phyloP scores from a whole-genome alignment of 2,329 filamentous ascomycete genomes.

The Calonectria hongkongensis region DNA sequence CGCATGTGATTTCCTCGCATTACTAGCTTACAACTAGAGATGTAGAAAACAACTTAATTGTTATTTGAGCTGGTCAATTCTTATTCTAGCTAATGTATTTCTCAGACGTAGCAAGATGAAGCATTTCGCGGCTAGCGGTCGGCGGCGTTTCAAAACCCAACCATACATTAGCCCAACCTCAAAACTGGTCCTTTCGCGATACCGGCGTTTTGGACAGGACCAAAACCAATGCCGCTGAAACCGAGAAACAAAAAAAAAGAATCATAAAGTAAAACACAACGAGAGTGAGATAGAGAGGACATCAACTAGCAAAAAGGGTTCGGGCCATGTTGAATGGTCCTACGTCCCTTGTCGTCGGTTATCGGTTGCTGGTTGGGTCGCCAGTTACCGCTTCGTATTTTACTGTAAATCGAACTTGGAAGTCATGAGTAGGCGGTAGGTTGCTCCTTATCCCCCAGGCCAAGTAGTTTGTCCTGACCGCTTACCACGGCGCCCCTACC shows the following conservation, averaged over 20 bases:
- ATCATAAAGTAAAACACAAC: neutral
- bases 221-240: neutral
- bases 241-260: neutral
- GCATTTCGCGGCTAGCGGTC: too few relatives aligned
- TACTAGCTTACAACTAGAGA: neutral
- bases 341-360: slow-evolving; percentile 51
- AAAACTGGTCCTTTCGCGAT: neutral
- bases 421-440: slow-evolving; percentile 8
- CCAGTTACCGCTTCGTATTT: slow-evolving; percentile 32
- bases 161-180: neutral
- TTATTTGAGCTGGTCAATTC: neutral
- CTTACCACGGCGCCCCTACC: slow-evolving; percentile 53
- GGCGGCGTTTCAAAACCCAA: neutral
- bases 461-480: slow-evolving; percentile 56
- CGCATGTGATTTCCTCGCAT: neutral
- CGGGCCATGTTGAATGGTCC: slow-evolving; percentile 47
- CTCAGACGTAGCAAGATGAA: neutral
- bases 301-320: slow-evolving; percentile 55
- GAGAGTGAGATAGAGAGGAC: slow-evolving; percentile 1
- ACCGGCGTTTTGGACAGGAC: neutral
- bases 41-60: neutral
- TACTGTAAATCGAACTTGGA: slow-evolving; percentile 44
- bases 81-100: neutral
- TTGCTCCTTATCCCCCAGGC: slow-evolving; percentile 40
- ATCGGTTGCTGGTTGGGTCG: slow-evolving; percentile 38